Evolutionary conservation across 2,329 filamentous ascomycete species (phyloP), one percentile per base, ranked within the genome.

Genomic region (Cladosporium austrohemisphaericum): DNA sequence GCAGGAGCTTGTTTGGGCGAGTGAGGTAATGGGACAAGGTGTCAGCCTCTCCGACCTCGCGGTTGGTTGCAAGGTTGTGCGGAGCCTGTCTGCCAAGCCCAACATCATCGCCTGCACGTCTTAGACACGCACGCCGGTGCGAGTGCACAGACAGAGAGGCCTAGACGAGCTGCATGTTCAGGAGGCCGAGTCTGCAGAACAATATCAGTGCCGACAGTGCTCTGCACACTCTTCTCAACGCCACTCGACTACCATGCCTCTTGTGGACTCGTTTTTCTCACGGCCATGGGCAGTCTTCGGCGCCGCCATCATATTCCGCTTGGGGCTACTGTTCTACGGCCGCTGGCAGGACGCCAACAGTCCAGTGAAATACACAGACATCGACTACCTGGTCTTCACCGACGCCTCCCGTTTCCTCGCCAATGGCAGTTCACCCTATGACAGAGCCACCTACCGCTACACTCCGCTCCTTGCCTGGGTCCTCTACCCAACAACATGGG

Each of bases 311-410:
- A 60, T 83, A 40, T 78, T 98, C 19, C 88, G 93, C 53, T 65
- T 81, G 5, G 67, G 74, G 25, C 83, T 98, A 55, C 79, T 97
- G 41, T 66, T 94, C 61, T 97, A 97, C 68, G 92, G 93, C 51
- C 80, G 89, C 53, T 91, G 88, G 76, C 93, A 98, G 73, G 93
- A 98, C 71, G 85, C 88, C 52, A 78, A 91, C 71, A 94, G 90
- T 6, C 84, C 92, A 11, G 73, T 98, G 64, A 97, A 97, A 72
- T 98, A 97, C 75, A 98, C 93, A 44, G 93, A 98, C 71, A 96
- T 98, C 61, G 93, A 98, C 76, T 98, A 98, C 71, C 83, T 90
- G 57, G 93, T 98, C 67, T 98, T 98, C 75, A 97, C 93, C 41
- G 92, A 97, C 68, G 93, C 93, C 20, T 82, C 93, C 2, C 86